Evolutionary conservation across 768 basidiomycete species (phyloP).

Genomic region (Porphyrellus cyaneotinctus): DNA sequence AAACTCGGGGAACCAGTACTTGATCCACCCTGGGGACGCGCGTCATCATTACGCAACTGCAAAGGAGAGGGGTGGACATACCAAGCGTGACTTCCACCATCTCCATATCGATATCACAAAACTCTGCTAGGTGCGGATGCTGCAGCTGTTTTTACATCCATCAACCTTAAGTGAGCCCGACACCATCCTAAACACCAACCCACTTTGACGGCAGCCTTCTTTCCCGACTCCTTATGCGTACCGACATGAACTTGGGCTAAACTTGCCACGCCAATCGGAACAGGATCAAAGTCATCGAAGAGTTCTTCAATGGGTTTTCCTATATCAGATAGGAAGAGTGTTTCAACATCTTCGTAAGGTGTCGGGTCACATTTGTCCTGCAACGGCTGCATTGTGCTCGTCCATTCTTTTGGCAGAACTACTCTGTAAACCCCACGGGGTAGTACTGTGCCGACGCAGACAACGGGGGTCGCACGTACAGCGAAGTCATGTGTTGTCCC

Average conservation of each 20-base stretch:
- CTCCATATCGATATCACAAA: slow-evolving; percentile 85
- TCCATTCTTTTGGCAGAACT: slow-evolving; percentile 65
- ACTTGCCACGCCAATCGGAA: slow-evolving; percentile 93
- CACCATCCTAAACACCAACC: slow-evolving; percentile 8
- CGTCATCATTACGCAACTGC: neutral
- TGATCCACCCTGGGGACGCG: slow-evolving; percentile 63
- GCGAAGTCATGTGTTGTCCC: slow-evolving; percentile 83
- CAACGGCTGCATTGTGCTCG: slow-evolving; percentile 51
- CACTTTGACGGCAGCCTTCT: slow-evolving; percentile 84
- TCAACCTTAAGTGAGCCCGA: slow-evolving; percentile 4
- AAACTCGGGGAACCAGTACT: slow-evolving; percentile 92
- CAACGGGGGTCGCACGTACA: slow-evolving; percentile 34
- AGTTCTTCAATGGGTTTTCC: slow-evolving; percentile 65
- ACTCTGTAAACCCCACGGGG: slow-evolving; percentile 29
- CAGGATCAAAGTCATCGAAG: slow-evolving; percentile 81
- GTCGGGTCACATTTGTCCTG: slow-evolving; percentile 96
- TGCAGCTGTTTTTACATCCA: slow-evolving; percentile 51
- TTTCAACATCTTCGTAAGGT: slow-evolving; percentile 69
- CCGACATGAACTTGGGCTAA: slow-evolving; percentile 94
- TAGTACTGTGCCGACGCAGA: slow-evolving; percentile 21
- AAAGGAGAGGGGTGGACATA: slow-evolving; percentile 25
- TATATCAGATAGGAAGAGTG: slow-evolving; percentile 76
- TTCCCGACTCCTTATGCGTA: slow-evolving; percentile 63
- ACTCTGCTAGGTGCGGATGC: slow-evolving; percentile 92
- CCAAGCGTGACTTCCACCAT: slow-evolving; percentile 75